A percentile compares a stretch with the other conserved stretches of the same genome.
These are phyloP conservation scores for Kodamaea suecica DNA, from an alignment of 1,139 yeast genomes.

Conservation along the genomic window DNA sequence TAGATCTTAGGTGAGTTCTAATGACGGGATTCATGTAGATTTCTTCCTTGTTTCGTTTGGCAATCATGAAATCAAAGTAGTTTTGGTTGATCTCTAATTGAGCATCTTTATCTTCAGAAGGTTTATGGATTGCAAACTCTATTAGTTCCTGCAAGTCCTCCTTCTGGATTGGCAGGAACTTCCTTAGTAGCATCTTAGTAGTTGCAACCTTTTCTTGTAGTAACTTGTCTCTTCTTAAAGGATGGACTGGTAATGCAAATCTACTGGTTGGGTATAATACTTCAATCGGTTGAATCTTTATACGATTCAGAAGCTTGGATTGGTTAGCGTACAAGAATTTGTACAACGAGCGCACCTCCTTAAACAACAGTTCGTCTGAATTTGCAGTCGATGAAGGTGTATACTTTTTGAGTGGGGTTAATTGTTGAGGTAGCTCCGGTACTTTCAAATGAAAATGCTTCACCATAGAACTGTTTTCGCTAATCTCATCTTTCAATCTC, in stretches of 20 bases:
- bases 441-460: slow-evolving; percentile 14
- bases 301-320: slow-evolving; percentile 16
- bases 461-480: background rate
- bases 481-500: slow-evolving; percentile 5
- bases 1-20: slow-evolving; percentile 22
- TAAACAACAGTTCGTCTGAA: slow-evolving; percentile 10
- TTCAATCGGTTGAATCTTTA: slow-evolving; percentile 31
- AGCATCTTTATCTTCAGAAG: slow-evolving; percentile 1
- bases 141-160: slow-evolving; percentile 18
- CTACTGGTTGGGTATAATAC: slow-evolving; percentile 32
- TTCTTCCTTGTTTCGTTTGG: slow-evolving; percentile 19
- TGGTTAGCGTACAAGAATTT: slow-evolving; percentile 21
- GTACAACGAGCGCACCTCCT: slow-evolving; percentile 19
- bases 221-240: slow-evolving; percentile 25
- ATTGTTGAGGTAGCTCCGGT: too few species aligned
- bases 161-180: slow-evolving; percentile 24
- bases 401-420: too few species aligned
- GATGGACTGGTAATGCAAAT: slow-evolving; percentile 33
- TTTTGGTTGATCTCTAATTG: slow-evolving; percentile 22
- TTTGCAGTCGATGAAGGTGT: too few species aligned
- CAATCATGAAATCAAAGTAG: slow-evolving; percentile 29
- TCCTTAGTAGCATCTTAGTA: slow-evolving; percentile 20
- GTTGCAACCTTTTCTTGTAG: slow-evolving; percentile 24
- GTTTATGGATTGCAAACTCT: slow-evolving; percentile 15
- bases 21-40: slow-evolving; percentile 16